Evolutionary conservation across 2,329 filamentous ascomycete species (phyloP).

Genomic region (Ceratocystis smalleyi): DNA sequence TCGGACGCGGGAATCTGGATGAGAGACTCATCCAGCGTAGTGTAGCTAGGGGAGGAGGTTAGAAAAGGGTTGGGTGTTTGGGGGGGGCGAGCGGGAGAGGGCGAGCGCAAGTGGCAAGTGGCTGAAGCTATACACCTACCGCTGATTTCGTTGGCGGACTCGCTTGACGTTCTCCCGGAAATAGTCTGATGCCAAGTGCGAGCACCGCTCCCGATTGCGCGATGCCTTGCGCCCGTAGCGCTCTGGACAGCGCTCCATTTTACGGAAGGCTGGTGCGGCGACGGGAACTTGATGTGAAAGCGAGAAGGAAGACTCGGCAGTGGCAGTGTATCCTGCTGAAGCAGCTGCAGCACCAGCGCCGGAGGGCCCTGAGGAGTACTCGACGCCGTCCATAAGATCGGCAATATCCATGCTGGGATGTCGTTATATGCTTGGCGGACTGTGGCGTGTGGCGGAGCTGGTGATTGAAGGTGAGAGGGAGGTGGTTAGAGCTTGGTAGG

Average conservation of each 20-base stretch:
- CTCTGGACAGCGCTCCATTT: conserved; percentile 15
- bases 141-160: conserved; percentile 14
- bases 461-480: neutral
- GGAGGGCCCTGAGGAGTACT: conserved; percentile 6
- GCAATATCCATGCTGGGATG: conserved; percentile 12
- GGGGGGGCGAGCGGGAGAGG: conserved; percentile 19
- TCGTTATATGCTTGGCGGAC: no score
- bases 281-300: conserved; percentile 1
- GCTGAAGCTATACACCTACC: conserved; percentile 20
- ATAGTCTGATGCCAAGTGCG: conserved; percentile 14
- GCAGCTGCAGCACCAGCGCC: neutral
- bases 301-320: neutral
- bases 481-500: neutral
- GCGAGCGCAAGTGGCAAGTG: conserved; percentile 12
- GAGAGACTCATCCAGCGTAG: conserved; percentile 11
- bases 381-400: conserved; percentile 16
- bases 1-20: neutral
- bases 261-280: conserved; percentile 4
- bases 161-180: conserved; percentile 16
- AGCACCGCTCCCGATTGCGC: conserved; percentile 15
- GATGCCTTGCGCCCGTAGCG: conserved; percentile 14
- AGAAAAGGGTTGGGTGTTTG: neutral
- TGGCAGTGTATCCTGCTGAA: neutral
- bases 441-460: neutral
- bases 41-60: neutral